Conservation (phyloP, 306 rosid genomes). For the Spatholobus suberectus region DNA sequence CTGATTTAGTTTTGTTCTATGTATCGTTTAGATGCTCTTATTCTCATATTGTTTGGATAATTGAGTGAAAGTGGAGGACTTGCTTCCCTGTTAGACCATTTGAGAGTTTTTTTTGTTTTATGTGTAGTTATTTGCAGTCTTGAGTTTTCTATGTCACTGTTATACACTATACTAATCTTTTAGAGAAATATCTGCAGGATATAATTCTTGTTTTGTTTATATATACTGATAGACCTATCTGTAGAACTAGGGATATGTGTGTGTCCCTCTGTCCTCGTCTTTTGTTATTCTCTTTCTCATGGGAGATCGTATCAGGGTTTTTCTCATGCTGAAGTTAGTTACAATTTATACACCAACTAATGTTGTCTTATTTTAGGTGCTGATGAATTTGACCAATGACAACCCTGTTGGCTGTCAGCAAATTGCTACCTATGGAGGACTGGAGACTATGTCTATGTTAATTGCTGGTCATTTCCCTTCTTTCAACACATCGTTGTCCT, state of each 20-base stretch:
- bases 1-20: conserved; percentile 26
- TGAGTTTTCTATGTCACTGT: conserved; percentile 26
- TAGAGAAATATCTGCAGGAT: conserved; percentile 19
- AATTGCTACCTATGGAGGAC: conserved; percentile 88
- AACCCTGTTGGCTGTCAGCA: conserved; percentile 91
- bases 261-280: neutral
- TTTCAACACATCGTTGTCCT: conserved; percentile 64
- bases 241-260: conserved; percentile 14
- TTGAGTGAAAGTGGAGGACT: conserved; percentile 32
- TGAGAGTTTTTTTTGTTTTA: conserved; percentile 6
- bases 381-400: conserved; percentile 97
- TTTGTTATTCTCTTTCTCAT: neutral
- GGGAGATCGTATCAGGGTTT: conserved; percentile 12
- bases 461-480: conserved; percentile 93
- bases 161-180: neutral
- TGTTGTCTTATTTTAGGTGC: conserved; percentile 68
- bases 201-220: conserved; percentile 18
- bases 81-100: conserved; percentile 18
- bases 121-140: conserved; percentile 20
- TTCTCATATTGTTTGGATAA: conserved; percentile 14
- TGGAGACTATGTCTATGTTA: conserved; percentile 87
- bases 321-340: conserved; percentile 14
- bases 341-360: neutral
- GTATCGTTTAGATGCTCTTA: conserved; percentile 11
- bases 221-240: conserved; percentile 2